These are phyloP conservation scores for Linnemannia exigua DNA, from an alignment of 192 early-diverging fungal genomes.

Conservation along the genomic window DNA sequence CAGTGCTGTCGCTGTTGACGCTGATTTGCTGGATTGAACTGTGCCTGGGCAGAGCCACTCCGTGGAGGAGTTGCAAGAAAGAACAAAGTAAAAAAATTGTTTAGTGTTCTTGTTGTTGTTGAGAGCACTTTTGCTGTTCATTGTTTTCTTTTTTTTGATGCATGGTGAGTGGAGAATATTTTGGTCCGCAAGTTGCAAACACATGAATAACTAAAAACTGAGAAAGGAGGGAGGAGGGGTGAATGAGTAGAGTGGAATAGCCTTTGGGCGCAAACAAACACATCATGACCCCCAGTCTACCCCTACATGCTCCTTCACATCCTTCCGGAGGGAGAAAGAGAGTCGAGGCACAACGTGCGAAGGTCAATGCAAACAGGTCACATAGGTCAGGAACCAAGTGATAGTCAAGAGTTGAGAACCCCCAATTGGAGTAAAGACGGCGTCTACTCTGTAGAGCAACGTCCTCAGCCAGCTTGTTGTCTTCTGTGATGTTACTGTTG, in stretches of 20 bases:
- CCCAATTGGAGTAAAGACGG: not conserved
- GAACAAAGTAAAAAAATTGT: not conserved
- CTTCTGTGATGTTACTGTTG: not conserved
- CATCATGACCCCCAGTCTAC: not conserved
- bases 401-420: not conserved
- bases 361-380: not conserved
- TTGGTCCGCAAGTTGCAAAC: not conserved
- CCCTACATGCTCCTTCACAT: not conserved
- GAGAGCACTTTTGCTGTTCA: not conserved
- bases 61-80: not conserved
- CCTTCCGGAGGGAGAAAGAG: not conserved
- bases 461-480: not conserved
- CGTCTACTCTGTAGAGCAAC: conserved; percentile 2
- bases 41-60: conserved; percentile 2
- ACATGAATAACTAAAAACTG: not conserved
- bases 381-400: not conserved
- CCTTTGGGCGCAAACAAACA: not conserved
- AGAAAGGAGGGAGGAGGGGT: not conserved
- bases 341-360: not conserved
- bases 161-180: conserved; percentile 7
- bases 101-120: too few species aligned
- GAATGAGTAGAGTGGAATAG: not conserved
- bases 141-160: not conserved
- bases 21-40: not conserved
- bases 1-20: conserved; percentile 3